These are phyloP conservation scores for Knufia fluminis DNA, from an alignment of 2,329 filamentous ascomycete genomes.

Conservation along the genomic window DNA sequence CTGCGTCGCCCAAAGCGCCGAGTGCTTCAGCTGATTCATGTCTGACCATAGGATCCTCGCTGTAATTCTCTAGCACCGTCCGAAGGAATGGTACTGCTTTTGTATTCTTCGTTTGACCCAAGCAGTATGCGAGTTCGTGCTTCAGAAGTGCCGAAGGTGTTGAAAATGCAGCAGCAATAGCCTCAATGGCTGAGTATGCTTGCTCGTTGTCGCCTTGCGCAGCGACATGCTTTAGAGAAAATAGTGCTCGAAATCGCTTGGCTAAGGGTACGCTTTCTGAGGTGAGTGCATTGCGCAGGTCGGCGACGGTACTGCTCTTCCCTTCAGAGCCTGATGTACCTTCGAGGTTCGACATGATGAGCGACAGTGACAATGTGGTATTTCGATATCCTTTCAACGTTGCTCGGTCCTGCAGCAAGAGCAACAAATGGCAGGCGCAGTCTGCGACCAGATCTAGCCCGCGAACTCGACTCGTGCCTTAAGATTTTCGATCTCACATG, in stretches of 20 bases:
- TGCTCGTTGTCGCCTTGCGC: slow-evolving; percentile 50
- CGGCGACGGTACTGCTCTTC: slow-evolving; percentile 33
- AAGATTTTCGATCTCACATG: not conserved
- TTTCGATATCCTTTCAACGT: not conserved
- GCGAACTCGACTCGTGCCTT: not conserved
- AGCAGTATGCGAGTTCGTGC: slow-evolving; percentile 93
- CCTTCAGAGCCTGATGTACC: slow-evolving; percentile 19
- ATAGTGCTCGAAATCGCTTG: slow-evolving; percentile 87
- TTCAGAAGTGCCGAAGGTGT: slow-evolving; percentile 86
- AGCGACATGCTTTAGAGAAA: slow-evolving; percentile 92
- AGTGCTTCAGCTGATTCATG: slow-evolving; percentile 95
- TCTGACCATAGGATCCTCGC: slow-evolving; percentile 90
- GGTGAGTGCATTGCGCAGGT: slow-evolving; percentile 60
- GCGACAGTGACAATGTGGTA: too few species aligned
- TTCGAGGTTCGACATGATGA: slow-evolving; percentile 3
- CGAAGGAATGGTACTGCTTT: slow-evolving; percentile 65
- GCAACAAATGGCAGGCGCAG: not conserved
- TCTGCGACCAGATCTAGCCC: not conserved
- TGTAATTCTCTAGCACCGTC: slow-evolving; percentile 61
- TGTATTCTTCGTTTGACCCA: slow-evolving; percentile 77
- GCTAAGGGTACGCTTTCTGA: slow-evolving; percentile 76
- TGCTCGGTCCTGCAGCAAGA: too few species aligned
- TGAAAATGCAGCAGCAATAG: slow-evolving; percentile 77
- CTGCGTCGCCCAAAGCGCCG: slow-evolving; percentile 69
- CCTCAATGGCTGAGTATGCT: slow-evolving; percentile 57